Base-by-base conservation (phyloP, 306 rosid genomes). In the Datisca glomerata region DNA sequence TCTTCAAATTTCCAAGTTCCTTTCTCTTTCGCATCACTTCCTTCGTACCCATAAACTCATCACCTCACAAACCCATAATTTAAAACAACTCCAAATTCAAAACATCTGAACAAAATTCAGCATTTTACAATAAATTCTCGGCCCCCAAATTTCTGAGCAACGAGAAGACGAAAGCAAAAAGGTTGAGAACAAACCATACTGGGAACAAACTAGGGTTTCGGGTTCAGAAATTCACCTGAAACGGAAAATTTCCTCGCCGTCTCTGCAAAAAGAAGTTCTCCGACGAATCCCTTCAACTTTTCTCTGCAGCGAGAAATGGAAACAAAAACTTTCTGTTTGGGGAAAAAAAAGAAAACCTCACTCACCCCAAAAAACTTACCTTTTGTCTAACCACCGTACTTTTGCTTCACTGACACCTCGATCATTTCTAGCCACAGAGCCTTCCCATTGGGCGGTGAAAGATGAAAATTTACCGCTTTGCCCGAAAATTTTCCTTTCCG, bases 171-270 rank as follows among this genome's bases (percentile, higher is more conserved):
- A 38, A 17, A 38, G n/a, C 12, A 13, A 13, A 38, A 38, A 13
- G 20, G 18, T 2, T 11, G 43, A 8, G 3, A n/a, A 18, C 43
- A n/a, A 18, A 39, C 24, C 24, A 31, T 2, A 31, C n/a, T 12
- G n/a, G 28, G 17, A 51, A 24, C 16, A 16, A 39, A 16, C 46
- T 51, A 40, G 57, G 57, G 46, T 51, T 51, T 24, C 3, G 47
- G 41, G 27, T 25, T 24, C 27, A 12, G 18, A 25, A 25, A 22
- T 8, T 38, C 24, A 51, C 36, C 57, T 38, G 12, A 20, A 17
- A 31, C n/a, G 39, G 19, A 21, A 51, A 51, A 37, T 43, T 16
- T 25, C n/a, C 37, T 6, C 37, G 43, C 17, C 12, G 43, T 8
- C 43, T 38, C 43, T 15, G 43, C 43, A 14, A 38, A 38, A 8